Evolutionary conservation across 1,139 yeast species (phyloP).

Genomic region (Yamadazyma oceani): DNA sequence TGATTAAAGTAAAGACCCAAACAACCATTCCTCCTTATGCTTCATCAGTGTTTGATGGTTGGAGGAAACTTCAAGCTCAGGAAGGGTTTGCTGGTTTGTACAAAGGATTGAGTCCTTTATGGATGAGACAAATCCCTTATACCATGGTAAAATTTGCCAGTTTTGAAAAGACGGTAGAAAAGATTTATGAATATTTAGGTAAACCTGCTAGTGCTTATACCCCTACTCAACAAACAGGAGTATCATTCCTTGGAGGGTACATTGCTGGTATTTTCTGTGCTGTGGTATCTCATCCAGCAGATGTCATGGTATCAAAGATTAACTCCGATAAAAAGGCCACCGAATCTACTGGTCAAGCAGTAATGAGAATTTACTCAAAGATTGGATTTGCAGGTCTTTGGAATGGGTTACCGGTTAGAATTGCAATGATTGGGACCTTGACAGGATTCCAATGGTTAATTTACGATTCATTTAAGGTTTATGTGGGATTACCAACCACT

Average conservation of each 20-base stretch:
- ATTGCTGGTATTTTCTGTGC: constrained; percentile 97
- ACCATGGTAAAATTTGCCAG: constrained; percentile 96
- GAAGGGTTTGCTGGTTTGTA: constrained; percentile 77
- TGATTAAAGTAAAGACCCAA: constrained; percentile 89
- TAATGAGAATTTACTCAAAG: constrained; percentile 67
- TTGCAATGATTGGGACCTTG: constrained; percentile 93
- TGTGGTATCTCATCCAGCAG: constrained; percentile 93
- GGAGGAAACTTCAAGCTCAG: constrained; percentile 59
- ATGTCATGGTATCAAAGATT: constrained; percentile 92
- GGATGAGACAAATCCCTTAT: constrained; percentile 95
- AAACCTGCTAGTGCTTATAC: constrained; percentile 41
- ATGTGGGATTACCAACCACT: constrained; percentile 88
- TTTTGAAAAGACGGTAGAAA: constrained; percentile 83
- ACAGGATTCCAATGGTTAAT: constrained; percentile 97
- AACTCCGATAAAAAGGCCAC: constrained; percentile 69
- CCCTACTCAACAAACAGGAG: constrained; percentile 78
- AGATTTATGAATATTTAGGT: constrained; percentile 57
- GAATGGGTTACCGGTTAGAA: constrained; percentile 94
- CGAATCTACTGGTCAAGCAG: constrained; percentile 67
- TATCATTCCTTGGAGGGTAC: constrained; percentile 91
- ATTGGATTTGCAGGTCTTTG: constrained; percentile 90
- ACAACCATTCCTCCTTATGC: constrained; percentile 87
- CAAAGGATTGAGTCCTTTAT: constrained; percentile 84
- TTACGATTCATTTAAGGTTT: constrained; percentile 91
- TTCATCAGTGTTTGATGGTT: constrained; percentile 60